phyloP scores from a whole-genome alignment of 1,284 basidiomycete genomes.

The Coniophora puteana region DNA sequence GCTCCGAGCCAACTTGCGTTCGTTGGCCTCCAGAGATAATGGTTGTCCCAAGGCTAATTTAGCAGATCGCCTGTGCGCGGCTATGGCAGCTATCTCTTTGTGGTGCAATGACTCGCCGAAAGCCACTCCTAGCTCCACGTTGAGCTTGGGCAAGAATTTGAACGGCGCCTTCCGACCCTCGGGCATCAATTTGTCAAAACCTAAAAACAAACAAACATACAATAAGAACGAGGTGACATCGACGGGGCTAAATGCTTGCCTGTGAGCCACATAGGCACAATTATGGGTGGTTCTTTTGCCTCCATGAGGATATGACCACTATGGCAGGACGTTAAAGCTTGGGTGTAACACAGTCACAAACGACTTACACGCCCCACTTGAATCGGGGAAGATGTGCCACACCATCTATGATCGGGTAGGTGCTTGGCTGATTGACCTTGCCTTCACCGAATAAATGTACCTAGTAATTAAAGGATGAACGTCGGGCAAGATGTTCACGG shows the following conservation, averaged over 20 bases:
- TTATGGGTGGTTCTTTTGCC: constrained; percentile 63
- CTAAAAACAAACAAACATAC: constrained; percentile 29
- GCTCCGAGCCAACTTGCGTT: constrained; percentile 37
- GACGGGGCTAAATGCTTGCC: constrained; percentile 37
- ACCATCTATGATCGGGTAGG: constrained; percentile 40
- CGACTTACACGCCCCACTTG: constrained; percentile 93
- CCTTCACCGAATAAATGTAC: constrained; percentile 95
- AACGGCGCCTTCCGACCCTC: constrained; percentile 71
- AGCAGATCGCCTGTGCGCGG: constrained; percentile 3
- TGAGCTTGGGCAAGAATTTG: constrained; percentile 66
- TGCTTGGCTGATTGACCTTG: constrained; percentile 76
- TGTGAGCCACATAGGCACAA: constrained; percentile 93
- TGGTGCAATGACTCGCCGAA: constrained; percentile 65
- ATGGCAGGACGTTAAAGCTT: constrained; percentile 8
- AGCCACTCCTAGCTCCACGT: constrained; percentile 61
- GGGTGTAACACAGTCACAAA: constrained; percentile 7
- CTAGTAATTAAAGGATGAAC: constrained; percentile 36
- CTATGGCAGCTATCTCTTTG: constrained; percentile 35
- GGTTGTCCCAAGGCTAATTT: no score
- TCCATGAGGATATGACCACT: constrained; percentile 88
- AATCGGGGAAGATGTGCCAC: constrained; percentile 68
- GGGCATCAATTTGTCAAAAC: constrained; percentile 90
- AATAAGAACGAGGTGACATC: neutral
- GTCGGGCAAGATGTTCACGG: constrained; percentile 7
- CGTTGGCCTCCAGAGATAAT: neutral